Evolutionary conservation across 2,329 filamentous ascomycete genomes (phyloP), one percentile per base, ranked within the genome.

Genomic region (Fusarium sp.): DNA sequence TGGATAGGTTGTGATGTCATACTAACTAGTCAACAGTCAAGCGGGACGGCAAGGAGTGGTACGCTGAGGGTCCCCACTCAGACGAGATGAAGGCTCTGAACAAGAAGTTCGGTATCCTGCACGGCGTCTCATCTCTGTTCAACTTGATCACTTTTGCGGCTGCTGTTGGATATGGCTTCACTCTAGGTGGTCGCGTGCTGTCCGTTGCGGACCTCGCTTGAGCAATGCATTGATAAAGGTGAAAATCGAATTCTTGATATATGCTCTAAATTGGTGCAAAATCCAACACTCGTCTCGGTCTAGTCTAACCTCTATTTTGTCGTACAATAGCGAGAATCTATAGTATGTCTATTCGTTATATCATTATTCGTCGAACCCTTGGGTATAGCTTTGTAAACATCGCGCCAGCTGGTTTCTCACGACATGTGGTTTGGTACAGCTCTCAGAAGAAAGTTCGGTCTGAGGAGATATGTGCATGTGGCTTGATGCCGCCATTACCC

Each of bases 11-110:
- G n/a, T 2, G 14, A 4, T 7, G 17, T 2, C 33, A 34, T 57
- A 36, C 65, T 78, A 49, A 78, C 39, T 6, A 50, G 28, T 45
- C 11, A 56, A 43, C 64, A 90, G 94, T 95, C 84, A 94, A 91
- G 65, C 89, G 91, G 74, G 95, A 98, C 77, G 94, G 94, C 56
- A 98, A 97, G 86, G 92, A 92, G 77, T 93, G 90, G 79, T 92
- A 92, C 75, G 94, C 97, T 69, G 83, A 88, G 53, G 87, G 90
- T 1, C 92, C 94, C 39, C 93, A 97, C 75, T 96, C 92, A 7
- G 85, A 90, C 72, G 93, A 95, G 82, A 98, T 98, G 94, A 80
- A 88, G 72, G 85, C 84, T 10, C 80, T 97, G 73, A 97, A 95
- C 84, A 92, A 89, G 81, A 85, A 84, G 67, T 98, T 98, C 79